A percentile compares a stretch with the other conserved stretches of the same genome.
These are phyloP conservation scores for Tricholoma terreum DNA, from an alignment of 768 basidiomycete genomes.

Conservation along the genomic window DNA sequence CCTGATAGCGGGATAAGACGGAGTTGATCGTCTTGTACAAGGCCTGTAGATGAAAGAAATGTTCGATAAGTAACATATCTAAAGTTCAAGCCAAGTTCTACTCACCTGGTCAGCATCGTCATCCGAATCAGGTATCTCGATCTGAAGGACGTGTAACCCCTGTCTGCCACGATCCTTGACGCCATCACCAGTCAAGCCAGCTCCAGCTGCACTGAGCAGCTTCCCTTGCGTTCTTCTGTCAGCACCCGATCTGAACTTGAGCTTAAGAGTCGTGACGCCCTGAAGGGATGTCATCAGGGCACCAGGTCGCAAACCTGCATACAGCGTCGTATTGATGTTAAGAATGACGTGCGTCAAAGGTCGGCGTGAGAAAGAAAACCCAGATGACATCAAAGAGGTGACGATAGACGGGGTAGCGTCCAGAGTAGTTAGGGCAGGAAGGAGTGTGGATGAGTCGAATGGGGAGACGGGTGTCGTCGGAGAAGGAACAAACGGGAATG, in stretches of 20 bases:
- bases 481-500: conserved; percentile 8
- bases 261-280: conserved; percentile 29
- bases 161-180: conserved; percentile 10
- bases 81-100: background rate
- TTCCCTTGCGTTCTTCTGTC: conserved; percentile 47
- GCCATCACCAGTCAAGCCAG: conserved; percentile 26
- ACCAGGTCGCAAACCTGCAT: conserved; percentile 43
- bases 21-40: conserved; percentile 39
- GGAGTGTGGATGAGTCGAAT: conserved; percentile 32
- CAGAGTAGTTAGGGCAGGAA: conserved; percentile 38
- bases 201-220: conserved; percentile 40
- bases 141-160: conserved; percentile 26
- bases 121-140: conserved; percentile 26
- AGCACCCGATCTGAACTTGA: conserved; percentile 37
- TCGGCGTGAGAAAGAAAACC: conserved; percentile 8
- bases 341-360: conserved; percentile 34
- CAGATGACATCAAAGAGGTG: conserved; percentile 21
- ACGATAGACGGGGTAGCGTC: conserved; percentile 35
- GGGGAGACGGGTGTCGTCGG: conserved; percentile 14
- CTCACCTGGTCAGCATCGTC: conserved; percentile 34
- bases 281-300: conserved; percentile 34
- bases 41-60: conserved; percentile 19
- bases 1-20: conserved; percentile 37
- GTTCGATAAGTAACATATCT: background rate
- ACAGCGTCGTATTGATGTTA: conserved; percentile 43